These are phyloP conservation scores for Symbiotaphrina buchneri DNA, from an alignment of 495 filamentous ascomycete genomes.

Conservation along the genomic window DNA sequence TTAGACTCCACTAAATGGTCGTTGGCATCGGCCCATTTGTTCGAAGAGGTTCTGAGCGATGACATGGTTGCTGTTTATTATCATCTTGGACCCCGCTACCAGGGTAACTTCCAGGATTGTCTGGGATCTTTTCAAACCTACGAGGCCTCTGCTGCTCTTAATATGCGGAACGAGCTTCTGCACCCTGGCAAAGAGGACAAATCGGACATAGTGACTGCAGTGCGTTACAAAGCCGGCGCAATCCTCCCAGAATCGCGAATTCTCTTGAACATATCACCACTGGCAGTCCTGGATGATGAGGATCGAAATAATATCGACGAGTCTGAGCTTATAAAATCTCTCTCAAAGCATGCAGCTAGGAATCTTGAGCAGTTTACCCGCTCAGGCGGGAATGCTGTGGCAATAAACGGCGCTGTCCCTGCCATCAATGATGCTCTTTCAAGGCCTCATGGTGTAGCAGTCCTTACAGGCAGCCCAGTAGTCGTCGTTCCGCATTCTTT, in stretches of 20 bases:
- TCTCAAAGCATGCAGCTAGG: constrained; percentile 52
- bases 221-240: constrained; percentile 55
- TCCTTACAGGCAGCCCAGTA: constrained; percentile 70
- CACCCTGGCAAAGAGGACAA: constrained; percentile 80
- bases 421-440: constrained; percentile 74
- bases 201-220: constrained; percentile 78
- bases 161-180: constrained; percentile 75
- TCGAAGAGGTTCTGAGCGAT: constrained; percentile 72
- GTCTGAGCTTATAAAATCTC: constrained; percentile 45
- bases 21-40: constrained; percentile 67
- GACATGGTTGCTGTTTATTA: constrained; percentile 81
- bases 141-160: constrained; percentile 75
- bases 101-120: constrained; percentile 90
- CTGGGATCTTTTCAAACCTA: constrained; percentile 95
- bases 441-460: constrained; percentile 51
- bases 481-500: constrained; percentile 57
- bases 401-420: constrained; percentile 71
- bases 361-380: constrained; percentile 50
- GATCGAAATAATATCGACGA: constrained; percentile 46
- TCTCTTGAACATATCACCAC: constrained; percentile 65
- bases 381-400: constrained; percentile 52
- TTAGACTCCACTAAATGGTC: constrained; percentile 68
- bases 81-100: constrained; percentile 73
- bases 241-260: constrained; percentile 66
- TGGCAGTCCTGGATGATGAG: constrained; percentile 54